A percentile compares a stretch with the other conserved stretches of the same genome.
phyloP scores from a whole-genome alignment of 2,329 filamentous ascomycete species.

The Neopestalotiopsis sp. region DNA sequence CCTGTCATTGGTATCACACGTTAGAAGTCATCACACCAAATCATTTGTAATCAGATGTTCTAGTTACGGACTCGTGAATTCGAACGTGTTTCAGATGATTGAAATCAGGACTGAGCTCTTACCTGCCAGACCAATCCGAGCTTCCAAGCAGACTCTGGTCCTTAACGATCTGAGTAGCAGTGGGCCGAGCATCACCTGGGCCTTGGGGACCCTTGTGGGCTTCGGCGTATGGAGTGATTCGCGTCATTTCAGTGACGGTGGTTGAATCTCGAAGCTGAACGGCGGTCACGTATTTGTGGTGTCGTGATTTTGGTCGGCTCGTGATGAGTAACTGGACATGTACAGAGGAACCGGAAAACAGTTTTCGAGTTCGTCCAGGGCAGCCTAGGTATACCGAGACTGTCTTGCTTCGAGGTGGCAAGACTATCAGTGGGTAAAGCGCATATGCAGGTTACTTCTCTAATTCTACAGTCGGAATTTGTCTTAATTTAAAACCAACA shows the following conservation, averaged over 20 bases:
- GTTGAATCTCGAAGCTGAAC: background rate
- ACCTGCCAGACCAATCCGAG: slow-evolving; percentile 19
- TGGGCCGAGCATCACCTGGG: slow-evolving; percentile 26
- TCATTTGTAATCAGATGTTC: no score
- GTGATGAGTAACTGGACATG: background rate
- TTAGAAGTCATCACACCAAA: background rate
- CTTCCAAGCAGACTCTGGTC: slow-evolving; percentile 24
- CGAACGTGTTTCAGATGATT: background rate
- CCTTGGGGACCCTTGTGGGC: slow-evolving; percentile 20
- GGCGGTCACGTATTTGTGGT: background rate
- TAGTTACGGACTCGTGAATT: background rate
- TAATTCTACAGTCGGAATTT: background rate
- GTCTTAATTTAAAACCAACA: background rate
- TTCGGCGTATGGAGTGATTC: slow-evolving; percentile 25
- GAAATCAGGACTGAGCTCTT: background rate
- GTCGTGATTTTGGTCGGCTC: background rate
- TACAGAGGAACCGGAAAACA: background rate
- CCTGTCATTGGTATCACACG: background rate
- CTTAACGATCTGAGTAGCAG: slow-evolving; percentile 23
- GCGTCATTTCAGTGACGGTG: slow-evolving; percentile 17
- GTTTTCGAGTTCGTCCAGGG: background rate
- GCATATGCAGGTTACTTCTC: background rate
- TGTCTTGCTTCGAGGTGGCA: background rate
- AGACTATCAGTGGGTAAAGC: background rate
- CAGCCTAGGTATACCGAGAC: background rate